A percentile compares a stretch with the other conserved stretches of the same genome.
Conservation (phyloP, 2,329 filamentous ascomycete genomes). For the Leptographium galeiforme region DNA sequence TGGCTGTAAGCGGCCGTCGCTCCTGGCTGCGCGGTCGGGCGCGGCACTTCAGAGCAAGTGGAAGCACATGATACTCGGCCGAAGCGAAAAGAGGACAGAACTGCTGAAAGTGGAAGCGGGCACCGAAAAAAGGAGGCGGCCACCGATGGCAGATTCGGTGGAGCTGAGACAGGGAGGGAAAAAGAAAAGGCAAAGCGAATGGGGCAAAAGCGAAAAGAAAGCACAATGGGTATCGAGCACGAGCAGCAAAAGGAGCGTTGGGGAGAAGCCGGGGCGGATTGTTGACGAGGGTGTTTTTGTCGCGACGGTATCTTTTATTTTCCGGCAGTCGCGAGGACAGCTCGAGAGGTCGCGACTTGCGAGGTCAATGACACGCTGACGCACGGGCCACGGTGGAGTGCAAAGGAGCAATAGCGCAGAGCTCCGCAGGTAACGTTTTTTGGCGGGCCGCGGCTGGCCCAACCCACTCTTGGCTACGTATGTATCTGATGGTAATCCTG, state of each 20-base stretch:
- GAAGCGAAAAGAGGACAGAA: not conserved
- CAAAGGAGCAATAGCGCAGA: not conserved
- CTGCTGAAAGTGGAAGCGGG: not conserved
- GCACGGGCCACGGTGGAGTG: not conserved
- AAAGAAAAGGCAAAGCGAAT: too few species aligned
- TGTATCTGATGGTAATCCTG: too few species aligned
- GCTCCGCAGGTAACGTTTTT: not conserved
- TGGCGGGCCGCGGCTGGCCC: not conserved
- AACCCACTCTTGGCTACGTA: not conserved
- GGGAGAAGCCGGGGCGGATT: too few species aligned
- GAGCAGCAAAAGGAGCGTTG: too few species aligned
- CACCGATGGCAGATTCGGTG: too few species aligned
- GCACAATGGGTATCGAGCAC: too few species aligned
- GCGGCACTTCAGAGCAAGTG: not conserved
- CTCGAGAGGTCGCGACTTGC: not conserved
- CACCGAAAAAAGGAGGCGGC: not conserved
- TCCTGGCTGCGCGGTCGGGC: not conserved
- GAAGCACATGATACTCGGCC: not conserved
- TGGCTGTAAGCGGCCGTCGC: not conserved
- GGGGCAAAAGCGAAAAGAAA: too few species aligned
- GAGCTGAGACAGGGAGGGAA: too few species aligned
- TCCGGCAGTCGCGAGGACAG: not conserved
- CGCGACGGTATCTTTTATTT: not conserved
- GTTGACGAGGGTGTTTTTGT: not conserved
- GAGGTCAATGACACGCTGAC: not conserved